Base-by-base conservation (phyloP, 495 filamentous ascomycete genomes). In the Daldinia loculata region DNA sequence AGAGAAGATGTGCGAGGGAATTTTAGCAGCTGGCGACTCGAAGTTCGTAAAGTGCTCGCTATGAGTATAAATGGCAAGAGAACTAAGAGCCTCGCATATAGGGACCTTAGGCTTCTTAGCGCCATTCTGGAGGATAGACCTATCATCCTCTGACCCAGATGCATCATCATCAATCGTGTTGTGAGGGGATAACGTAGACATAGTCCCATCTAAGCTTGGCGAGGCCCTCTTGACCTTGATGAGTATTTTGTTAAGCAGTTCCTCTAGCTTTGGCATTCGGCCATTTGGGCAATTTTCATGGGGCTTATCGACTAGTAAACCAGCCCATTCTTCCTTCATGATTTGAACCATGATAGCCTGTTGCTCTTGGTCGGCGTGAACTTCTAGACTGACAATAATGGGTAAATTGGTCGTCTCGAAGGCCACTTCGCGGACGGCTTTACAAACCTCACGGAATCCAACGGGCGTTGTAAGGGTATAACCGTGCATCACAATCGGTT, bases 331-430 rank as follows among this genome's bases (percentile, higher is more conserved):
- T 63, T 96, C 87, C 63, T 88, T 88, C 89, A 98, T 97, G 58
- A 98, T 97, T 61, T 93, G 85, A 0, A 97, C 93, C 91, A 98
- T 97, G 29, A 88, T 85, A 66, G 91, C 88, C 77, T 98, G 95
- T 77, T 98, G 95, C 30, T 91, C 89, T 1, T 84, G 77, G 51
- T 89, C 87, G 8, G 92, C 91, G 77, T 97, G 95, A 1, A 97
- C 92, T 80, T 98, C 95, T 4, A 98, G 82, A 74, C 92, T 96
- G 67, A 98, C 85, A 45, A 98, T 95, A 6, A 98, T 82, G 0
- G 95, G 95, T 9, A 96, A 83, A 36, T 91, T 86, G 67, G 81
- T 84, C 2, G 80, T 86, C 26, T 90, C 82, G 72, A 98, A 98
- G 0, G 93, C 92, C 71, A 88, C 87, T 62, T 96, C 89, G 26